phyloP scores from a whole-genome alignment of 75 land plant genomes.

The Pseudotsuga menziesii region DNA sequence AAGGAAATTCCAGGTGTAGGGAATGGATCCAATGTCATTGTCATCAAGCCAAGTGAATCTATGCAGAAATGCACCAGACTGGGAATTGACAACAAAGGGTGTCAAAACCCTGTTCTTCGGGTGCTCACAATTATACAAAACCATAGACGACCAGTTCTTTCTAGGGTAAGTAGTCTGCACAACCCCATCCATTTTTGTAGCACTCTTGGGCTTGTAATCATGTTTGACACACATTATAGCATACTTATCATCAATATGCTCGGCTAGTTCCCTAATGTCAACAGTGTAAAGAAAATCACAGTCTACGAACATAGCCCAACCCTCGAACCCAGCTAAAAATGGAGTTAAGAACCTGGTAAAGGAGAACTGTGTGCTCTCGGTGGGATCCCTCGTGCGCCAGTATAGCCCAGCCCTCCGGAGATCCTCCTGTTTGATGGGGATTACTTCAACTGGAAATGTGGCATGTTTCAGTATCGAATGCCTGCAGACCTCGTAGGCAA shows the following conservation, averaged over 20 bases:
- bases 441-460: constrained; percentile 58
- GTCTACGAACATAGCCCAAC: constrained; percentile 92
- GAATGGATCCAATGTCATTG: constrained; percentile 55
- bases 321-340: constrained; percentile 52
- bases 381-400: constrained; percentile 46
- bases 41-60: constrained; percentile 77
- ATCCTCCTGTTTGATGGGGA: constrained; percentile 56
- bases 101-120: constrained; percentile 59
- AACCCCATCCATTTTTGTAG: constrained; percentile 74
- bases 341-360: constrained; percentile 83
- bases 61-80: constrained; percentile 65
- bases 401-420: constrained; percentile 48
- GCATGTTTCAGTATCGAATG: constrained; percentile 64
- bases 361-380: constrained; percentile 86
- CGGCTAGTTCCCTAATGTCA: constrained; percentile 47
- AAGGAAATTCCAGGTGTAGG: constrained; percentile 71
- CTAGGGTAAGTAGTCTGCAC: constrained; percentile 66
- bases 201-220: constrained; percentile 54
- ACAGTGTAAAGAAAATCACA: constrained; percentile 71
- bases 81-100: constrained; percentile 48
- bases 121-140: constrained; percentile 69
- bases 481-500: constrained; percentile 73
- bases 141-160: constrained; percentile 90
- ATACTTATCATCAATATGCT: constrained; percentile 53
- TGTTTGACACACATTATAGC: constrained; percentile 84